These are phyloP conservation scores for Cutaneotrichosporon spelunceum DNA, from an alignment of 1,284 basidiomycete genomes.

Conservation along the genomic window DNA sequence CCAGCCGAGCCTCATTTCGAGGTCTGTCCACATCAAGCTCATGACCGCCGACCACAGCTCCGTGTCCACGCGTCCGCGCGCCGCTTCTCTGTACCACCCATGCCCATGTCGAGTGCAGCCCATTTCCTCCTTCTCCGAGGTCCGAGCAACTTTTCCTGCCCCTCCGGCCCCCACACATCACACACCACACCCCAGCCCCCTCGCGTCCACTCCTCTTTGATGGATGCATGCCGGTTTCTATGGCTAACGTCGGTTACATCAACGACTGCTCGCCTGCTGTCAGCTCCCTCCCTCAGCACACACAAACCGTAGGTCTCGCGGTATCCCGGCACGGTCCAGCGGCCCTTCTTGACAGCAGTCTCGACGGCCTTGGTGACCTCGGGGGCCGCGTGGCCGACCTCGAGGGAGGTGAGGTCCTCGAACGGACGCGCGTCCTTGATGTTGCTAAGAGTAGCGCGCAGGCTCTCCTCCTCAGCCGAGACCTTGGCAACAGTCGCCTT, in stretches of 20 bases:
- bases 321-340: slow-evolving; percentile 91
- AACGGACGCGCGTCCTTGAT: slow-evolving; percentile 97
- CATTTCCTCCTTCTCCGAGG: background rate
- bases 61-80: background rate
- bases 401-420: slow-evolving; percentile 90
- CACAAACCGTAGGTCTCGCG: slow-evolving; percentile 87
- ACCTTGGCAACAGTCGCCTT: slow-evolving; percentile 89
- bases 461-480: slow-evolving; percentile 84
- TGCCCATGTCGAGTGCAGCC: too few relatives aligned
- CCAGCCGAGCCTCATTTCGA: background rate
- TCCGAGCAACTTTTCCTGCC: background rate
- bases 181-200: background rate
- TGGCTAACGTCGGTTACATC: slow-evolving; percentile 58
- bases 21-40: background rate
- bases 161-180: background rate
- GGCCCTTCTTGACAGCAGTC: slow-evolving; percentile 98
- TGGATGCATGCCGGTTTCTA: slow-evolving; percentile 15
- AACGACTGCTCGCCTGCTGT: slow-evolving; percentile 45
- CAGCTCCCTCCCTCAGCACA: slow-evolving; percentile 47
- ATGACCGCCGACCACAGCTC: background rate
- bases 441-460: slow-evolving; percentile 92
- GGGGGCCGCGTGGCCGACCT: slow-evolving; percentile 89
- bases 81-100: too few relatives aligned
- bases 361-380: slow-evolving; percentile 85
- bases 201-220: background rate